Evolutionary conservation across 225 moss, liverwort and hornwort genomes (phyloP), one percentile per base, ranked within the genome.

Genomic region (Neckera pumila): DNA sequence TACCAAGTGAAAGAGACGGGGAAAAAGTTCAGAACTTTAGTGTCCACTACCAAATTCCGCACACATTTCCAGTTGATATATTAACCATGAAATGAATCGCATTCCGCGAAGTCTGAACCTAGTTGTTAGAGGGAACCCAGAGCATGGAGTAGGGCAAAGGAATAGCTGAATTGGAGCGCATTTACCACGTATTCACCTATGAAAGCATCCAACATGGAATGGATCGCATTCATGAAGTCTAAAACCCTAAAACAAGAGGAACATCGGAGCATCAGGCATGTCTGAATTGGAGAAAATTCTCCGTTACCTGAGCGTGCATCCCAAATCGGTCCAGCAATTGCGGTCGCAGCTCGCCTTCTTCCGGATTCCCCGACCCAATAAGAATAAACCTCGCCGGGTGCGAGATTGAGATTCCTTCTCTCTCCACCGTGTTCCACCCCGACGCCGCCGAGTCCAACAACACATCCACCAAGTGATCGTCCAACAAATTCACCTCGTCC

Each of bases 371-470:
- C 8, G 96, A 96, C 20, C 96, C 96, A 45, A 98, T 98, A 9
- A 96, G 89, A 49, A 98, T 96, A 54, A 98, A 96, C 38, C 96
- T 87, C 7, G 96, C 95, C 45, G 95, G 96, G 75, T 96, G 96
- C 26, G 96, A 96, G 56, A 96, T 96, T 2, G 96, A 96, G 80
- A 95, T 98, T 59, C 96, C 96, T 92, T 96, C 96, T 76, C 98
- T 91, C 89, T 98, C 95, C 43, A 98, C 96, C 17, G 95, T 96
- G 72, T 98, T 98, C 96, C 96, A 96, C 23, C 96, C 96, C 53
- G 96, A 96, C 12, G 96, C 98, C 6, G 98, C 96, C 36, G 96
- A 93, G 86, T 96, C 96, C 76, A 96, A 65, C 43, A 96, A 90
- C 38, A 96, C 95, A 75, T 98, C 96, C 17, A 98, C 96, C 85